A percentile compares a stretch with the other conserved stretches of the same genome.
These are phyloP conservation scores for Pinus taeda DNA, from an alignment of 75 land plant species.

Conservation along the genomic window DNA sequence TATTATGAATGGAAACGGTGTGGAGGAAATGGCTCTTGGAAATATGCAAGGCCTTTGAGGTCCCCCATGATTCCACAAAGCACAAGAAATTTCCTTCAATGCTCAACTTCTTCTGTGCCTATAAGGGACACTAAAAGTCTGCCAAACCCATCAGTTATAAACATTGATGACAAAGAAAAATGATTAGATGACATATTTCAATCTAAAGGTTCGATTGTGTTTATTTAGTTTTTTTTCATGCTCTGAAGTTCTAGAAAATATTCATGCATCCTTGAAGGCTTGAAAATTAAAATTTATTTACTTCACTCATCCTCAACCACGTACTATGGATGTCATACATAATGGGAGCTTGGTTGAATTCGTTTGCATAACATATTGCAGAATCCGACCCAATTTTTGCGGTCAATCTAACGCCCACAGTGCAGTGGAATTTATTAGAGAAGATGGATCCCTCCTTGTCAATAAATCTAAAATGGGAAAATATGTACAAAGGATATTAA, in stretches of 20 bases:
- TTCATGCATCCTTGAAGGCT: too few relatives aligned
- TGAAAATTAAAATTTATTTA: background rate
- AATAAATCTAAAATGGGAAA: constrained; percentile 19
- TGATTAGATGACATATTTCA: background rate
- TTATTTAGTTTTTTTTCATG: too few relatives aligned
- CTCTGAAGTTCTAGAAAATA: background rate
- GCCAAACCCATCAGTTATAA: constrained; percentile 5
- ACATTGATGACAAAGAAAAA: constrained; percentile 12
- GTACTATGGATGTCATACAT: constrained; percentile 7
- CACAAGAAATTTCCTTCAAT: constrained; percentile 9
- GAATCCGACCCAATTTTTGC: constrained; percentile 23
- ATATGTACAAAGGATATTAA: constrained; percentile 20
- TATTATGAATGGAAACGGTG: too few relatives aligned
- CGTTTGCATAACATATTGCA: constrained; percentile 27
- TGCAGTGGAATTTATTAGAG: constrained; percentile 17
- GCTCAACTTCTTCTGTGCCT: background rate
- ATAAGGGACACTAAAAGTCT: background rate
- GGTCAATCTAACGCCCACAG: constrained; percentile 10
- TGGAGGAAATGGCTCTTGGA: constrained; percentile 48
- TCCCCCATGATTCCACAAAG: constrained; percentile 40
- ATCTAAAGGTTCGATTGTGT: background rate
- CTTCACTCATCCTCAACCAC: background rate
- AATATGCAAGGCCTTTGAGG: constrained; percentile 15
- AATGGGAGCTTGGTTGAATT: constrained; percentile 23
- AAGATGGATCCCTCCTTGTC: constrained; percentile 23